phyloP scores from a whole-genome alignment of 2,329 filamentous ascomycete species.

The Verticillium zaregamsianum region DNA sequence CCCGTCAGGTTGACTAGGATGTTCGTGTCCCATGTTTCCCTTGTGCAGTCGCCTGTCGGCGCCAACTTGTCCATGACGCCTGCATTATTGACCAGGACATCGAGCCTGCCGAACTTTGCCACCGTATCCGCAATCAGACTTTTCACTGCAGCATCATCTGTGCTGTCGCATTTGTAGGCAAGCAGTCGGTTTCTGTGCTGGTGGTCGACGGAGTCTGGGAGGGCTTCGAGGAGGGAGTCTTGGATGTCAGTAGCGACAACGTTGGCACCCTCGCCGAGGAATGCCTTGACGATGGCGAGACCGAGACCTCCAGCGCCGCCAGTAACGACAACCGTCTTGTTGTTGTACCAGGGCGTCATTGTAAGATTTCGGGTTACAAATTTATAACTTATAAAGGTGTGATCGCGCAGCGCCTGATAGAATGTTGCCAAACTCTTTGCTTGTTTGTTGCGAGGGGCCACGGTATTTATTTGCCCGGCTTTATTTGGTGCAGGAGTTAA shows the following conservation, averaged over 20 bases:
- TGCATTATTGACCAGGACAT: conserved; percentile 54
- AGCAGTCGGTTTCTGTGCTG: conserved; percentile 6
- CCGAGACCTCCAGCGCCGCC: conserved; percentile 28
- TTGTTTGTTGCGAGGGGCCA: no score
- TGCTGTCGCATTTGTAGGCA: conserved; percentile 7
- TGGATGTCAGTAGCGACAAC: conserved; percentile 28
- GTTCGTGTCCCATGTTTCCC: conserved; percentile 46
- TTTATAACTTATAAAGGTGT: no score
- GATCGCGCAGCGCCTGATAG: no score
- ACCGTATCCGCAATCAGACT: conserved; percentile 43
- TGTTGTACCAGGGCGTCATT: neutral
- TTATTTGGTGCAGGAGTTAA: no score
- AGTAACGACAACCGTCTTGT: conserved; percentile 25
- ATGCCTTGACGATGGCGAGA: conserved; percentile 22
- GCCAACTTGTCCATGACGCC: conserved; percentile 55
- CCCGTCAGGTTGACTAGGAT: conserved; percentile 54
- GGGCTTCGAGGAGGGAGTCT: conserved; percentile 8
- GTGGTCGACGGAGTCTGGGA: conserved; percentile 7
- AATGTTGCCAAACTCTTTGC: no score
- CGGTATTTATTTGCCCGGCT: no score
- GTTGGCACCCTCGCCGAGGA: conserved; percentile 24
- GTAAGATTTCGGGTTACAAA: no score
- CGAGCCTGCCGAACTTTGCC: conserved; percentile 44
- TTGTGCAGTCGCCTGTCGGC: conserved; percentile 41
- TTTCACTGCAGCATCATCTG: conserved; percentile 41